phyloP scores from a whole-genome alignment of 176 grass and related monocot species.

The Canna indica region DNA sequence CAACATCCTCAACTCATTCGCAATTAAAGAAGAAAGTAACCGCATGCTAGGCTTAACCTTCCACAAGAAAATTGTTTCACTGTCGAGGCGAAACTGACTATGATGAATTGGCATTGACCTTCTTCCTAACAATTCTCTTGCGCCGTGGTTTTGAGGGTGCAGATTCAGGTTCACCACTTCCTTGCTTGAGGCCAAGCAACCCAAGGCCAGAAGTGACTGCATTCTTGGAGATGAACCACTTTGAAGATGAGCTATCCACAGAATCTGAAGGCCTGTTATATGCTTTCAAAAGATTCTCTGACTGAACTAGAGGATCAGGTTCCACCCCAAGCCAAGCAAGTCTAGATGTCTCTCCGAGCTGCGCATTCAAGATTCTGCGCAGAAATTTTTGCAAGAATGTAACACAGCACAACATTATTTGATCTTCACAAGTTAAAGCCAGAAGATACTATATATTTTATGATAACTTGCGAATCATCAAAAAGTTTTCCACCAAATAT shows the following conservation, averaged over 20 bases:
- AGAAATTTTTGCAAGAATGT: constrained; percentile 1
- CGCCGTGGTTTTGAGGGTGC: constrained; percentile 48
- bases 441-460: background rate
- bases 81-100: constrained; percentile 4
- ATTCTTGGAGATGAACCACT: constrained; percentile 98
- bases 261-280: constrained; percentile 51
- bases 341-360: constrained; percentile 73
- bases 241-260: constrained; percentile 44
- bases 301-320: constrained; percentile 51
- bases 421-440: background rate
- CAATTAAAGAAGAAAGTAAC: background rate
- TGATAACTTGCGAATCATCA: no score
- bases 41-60: background rate
- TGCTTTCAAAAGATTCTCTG: constrained; percentile 59
- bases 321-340: constrained; percentile 78
- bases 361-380: constrained; percentile 65
- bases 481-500: no score
- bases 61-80: background rate
- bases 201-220: constrained; percentile 78
- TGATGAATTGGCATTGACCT: constrained; percentile 48
- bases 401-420: background rate
- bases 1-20: background rate
- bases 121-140: constrained; percentile 87
- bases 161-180: constrained; percentile 32
- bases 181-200: constrained; percentile 82